Conservation (phyloP, 495 filamentous ascomycete genomes). For the Staphylotrichum tortipilum region DNA sequence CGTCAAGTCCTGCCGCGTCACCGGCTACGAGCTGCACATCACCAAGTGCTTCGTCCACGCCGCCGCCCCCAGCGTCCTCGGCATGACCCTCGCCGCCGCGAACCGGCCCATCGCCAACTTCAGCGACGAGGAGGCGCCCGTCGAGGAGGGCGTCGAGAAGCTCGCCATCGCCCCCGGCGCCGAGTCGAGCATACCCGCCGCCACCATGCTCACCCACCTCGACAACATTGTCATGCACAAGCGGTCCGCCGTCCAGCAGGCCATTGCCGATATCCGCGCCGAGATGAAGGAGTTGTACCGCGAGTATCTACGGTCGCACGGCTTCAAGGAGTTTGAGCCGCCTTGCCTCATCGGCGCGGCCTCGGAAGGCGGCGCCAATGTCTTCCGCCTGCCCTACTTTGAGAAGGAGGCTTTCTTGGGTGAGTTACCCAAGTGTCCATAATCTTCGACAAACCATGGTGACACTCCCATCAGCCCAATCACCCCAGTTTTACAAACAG, state of each 20-base stretch:
- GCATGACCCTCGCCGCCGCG: slow-evolving; percentile 61
- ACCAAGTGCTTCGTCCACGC: slow-evolving; percentile 65
- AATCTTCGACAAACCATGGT: neutral
- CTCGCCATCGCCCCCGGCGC: slow-evolving; percentile 24
- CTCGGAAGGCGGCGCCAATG: slow-evolving; percentile 87
- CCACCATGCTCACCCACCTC: slow-evolving; percentile 66
- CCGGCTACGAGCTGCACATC: slow-evolving; percentile 76
- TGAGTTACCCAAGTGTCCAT: slow-evolving; percentile 31
- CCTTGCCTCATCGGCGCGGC: slow-evolving; percentile 84
- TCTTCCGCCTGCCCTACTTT: slow-evolving; percentile 91
- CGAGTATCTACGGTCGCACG: slow-evolving; percentile 62
- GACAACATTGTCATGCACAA: slow-evolving; percentile 89
- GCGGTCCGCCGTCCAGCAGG: slow-evolving; percentile 77
- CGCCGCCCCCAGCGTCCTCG: slow-evolving; percentile 52
- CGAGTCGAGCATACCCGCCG: slow-evolving; percentile 49
- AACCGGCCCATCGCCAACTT: slow-evolving; percentile 58
- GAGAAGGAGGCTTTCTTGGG: slow-evolving; percentile 76
- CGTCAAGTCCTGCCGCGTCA: slow-evolving; percentile 70
- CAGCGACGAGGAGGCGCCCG: slow-evolving; percentile 52
- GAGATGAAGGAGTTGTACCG: slow-evolving; percentile 74
- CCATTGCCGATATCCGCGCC: slow-evolving; percentile 71
- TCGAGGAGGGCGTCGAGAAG: slow-evolving; percentile 52
- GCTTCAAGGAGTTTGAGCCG: slow-evolving; percentile 82
- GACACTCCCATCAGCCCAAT: slow-evolving; percentile 13
- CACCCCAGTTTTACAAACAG: slow-evolving; percentile 91